Evolutionary conservation across 176 grass and related monocot species (phyloP).

Genomic region (Triticum aestivum): IWGSC_CS_RefSeq_v2.1 NC_057813.1:147748925-147749424

Average conservation of each 20-base stretch:
- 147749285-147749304: constrained; percentile 28
- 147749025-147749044: constrained; percentile 38
- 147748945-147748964: constrained; percentile 21
- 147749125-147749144: neutral
- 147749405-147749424: neutral
- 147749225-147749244: neutral
- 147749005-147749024: constrained; percentile 34
- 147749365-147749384: constrained; percentile 31
- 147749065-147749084: constrained; percentile 30
- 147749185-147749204: no score
- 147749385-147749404: constrained; percentile 9
- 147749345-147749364: constrained; percentile 33
- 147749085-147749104: neutral
- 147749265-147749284: constrained; percentile 10
- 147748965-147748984: constrained; percentile 3
- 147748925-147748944: constrained; percentile 8
- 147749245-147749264: neutral
- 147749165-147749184: neutral
- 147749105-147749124: neutral
- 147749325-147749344: constrained; percentile 34
- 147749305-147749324: neutral
- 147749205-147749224: neutral
- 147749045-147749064: constrained; percentile 30
- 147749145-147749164: neutral
- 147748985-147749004: constrained; percentile 25